Percentiles rank a stretch among this genome's conserved stretches.
These are phyloP conservation scores for Euphorbia lathyris DNA, from an alignment of 345 rosid species.

Conservation along the genomic window DNA sequence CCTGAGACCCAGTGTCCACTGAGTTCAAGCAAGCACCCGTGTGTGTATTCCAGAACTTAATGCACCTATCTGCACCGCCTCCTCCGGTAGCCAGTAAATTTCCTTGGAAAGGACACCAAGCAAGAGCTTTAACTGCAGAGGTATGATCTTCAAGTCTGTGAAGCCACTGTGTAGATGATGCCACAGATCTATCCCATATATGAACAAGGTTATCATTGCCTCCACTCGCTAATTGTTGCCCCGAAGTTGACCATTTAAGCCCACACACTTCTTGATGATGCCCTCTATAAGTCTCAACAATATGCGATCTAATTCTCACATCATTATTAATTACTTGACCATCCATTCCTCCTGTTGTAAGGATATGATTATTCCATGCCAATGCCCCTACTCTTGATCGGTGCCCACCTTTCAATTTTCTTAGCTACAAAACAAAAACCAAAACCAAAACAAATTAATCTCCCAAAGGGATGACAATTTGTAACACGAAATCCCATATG, in stretches of 20 bases:
- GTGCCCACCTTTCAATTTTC: no score
- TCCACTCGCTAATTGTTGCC: conserved; percentile 11
- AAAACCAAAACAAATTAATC: no score
- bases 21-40: conserved; percentile 27
- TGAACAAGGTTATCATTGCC: conserved; percentile 45
- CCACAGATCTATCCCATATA: conserved; percentile 39
- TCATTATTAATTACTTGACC: no score
- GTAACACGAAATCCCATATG: no score
- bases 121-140: conserved; percentile 53
- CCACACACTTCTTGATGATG: conserved; percentile 12
- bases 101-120: conserved; percentile 58
- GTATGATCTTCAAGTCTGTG: conserved; percentile 48
- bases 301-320: no score
- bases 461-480: no score
- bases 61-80: conserved; percentile 17
- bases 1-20: no score
- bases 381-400: no score
- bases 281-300: conserved; percentile 26
- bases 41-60: no score
- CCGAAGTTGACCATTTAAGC: conserved; percentile 5
- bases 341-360: no score
- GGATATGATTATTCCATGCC: no score
- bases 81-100: conserved; percentile 43
- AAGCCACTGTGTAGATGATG: conserved; percentile 44
- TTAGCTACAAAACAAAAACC: no score